Conservation (phyloP, 225 moss, liverwort and hornwort species). For the Marchantia paleacea region DNA sequence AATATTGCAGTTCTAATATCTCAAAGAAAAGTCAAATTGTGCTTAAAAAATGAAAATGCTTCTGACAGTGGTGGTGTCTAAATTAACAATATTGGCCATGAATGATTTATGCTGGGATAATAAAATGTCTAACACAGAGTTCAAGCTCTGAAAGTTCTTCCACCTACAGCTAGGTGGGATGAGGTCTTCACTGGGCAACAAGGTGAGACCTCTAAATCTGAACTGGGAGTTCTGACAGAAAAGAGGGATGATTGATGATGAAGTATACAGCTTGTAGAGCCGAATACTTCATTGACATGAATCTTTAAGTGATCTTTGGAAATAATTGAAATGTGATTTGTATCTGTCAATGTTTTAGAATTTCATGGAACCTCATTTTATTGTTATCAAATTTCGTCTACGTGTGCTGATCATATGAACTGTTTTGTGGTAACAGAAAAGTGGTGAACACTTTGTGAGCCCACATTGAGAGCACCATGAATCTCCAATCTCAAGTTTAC, state of each 20-base stretch:
- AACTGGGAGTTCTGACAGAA: background rate
- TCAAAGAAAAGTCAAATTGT: background rate
- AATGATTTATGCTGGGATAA: background rate
- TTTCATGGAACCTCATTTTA: background rate
- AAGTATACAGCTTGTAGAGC: background rate
- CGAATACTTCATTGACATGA: background rate
- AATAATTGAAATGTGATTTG: background rate
- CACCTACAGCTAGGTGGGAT: constrained; percentile 1
- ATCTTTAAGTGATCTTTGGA: background rate
- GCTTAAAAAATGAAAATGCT: background rate
- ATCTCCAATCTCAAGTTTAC: background rate
- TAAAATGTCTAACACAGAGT: background rate
- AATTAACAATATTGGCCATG: background rate
- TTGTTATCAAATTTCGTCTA: background rate
- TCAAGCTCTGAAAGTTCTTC: background rate
- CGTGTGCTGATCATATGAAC: background rate
- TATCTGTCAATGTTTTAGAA: background rate
- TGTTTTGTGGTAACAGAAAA: background rate
- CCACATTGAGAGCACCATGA: background rate
- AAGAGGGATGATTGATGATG: background rate
- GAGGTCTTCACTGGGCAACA: constrained; percentile 1
- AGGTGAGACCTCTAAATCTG: background rate
- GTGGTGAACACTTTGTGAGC: background rate
- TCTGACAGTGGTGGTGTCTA: background rate
- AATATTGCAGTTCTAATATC: background rate